These are phyloP conservation scores for Eutrema salsugineum DNA, from an alignment of 441 rosid genomes.

Conservation along the genomic window DNA sequence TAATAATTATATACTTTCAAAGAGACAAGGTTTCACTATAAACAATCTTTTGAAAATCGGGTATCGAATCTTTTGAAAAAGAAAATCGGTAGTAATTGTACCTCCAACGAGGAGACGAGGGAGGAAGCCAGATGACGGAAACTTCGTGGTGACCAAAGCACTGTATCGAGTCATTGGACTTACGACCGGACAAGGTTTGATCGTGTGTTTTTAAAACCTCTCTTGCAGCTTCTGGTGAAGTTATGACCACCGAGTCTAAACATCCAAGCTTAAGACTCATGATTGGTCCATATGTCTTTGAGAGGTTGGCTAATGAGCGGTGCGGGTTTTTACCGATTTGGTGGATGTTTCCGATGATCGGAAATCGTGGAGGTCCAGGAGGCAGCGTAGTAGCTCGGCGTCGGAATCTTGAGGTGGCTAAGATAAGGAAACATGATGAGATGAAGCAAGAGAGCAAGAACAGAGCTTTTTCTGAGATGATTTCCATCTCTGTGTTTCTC, in stretches of 20 bases:
- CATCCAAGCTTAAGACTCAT: conserved; percentile 40
- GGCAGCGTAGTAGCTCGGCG: background rate
- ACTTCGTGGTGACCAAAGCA: background rate
- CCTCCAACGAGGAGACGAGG: conserved; percentile 15
- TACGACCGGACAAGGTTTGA: conserved; percentile 8
- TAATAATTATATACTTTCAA: background rate
- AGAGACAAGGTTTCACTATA: background rate
- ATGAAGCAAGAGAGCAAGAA: conserved; percentile 2
- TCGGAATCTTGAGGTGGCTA: background rate
- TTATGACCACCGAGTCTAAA: conserved; percentile 24
- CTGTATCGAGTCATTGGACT: background rate
- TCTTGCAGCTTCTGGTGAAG: conserved; percentile 36
- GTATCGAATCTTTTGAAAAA: too few relatives aligned
- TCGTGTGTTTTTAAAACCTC: conserved; percentile 41
- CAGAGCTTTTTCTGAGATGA: background rate
- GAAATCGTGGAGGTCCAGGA: conserved; percentile 38
- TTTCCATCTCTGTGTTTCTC: background rate
- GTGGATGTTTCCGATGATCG: conserved; percentile 37
- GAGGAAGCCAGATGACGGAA: conserved; percentile 9
- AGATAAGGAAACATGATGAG: conserved; percentile 6
- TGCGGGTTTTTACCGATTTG: conserved; percentile 34
- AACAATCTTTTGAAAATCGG: background rate
- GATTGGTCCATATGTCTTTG: conserved; percentile 33
- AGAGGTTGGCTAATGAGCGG: conserved; percentile 33
- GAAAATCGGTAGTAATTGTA: background rate